Conservation (phyloP, 768 basidiomycete species). For the Phlebiopsis flavidoalba region DNA sequence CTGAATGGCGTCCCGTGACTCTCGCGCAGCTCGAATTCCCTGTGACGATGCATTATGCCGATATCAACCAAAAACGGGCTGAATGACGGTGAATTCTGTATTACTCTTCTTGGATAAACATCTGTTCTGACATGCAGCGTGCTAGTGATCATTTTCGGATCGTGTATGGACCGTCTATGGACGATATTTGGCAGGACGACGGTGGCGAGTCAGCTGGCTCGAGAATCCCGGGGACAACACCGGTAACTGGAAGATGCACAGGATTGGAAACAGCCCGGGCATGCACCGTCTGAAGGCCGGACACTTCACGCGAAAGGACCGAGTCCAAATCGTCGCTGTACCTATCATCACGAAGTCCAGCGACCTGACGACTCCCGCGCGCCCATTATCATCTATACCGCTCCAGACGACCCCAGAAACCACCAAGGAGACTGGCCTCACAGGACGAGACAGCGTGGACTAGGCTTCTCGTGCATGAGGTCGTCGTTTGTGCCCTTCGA, state of each 20-base stretch:
- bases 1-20: neutral
- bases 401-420: slow-evolving; percentile 4
- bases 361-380: slow-evolving; percentile 16
- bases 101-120: neutral
- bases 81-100: slow-evolving; percentile 13
- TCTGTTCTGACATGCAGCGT: neutral
- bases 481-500: neutral
- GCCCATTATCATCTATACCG: slow-evolving; percentile 16
- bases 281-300: slow-evolving; percentile 15
- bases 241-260: slow-evolving; percentile 3
- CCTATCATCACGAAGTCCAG: slow-evolving; percentile 13
- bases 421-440: neutral
- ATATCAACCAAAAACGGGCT: slow-evolving; percentile 15
- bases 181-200: slow-evolving; percentile 9
- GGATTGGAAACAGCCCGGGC: slow-evolving; percentile 14
- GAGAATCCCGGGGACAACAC: slow-evolving; percentile 6
- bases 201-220: slow-evolving; percentile 15
- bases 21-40: slow-evolving; percentile 16
- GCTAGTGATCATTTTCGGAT: slow-evolving; percentile 18
- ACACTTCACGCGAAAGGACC: slow-evolving; percentile 10
- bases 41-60: slow-evolving; percentile 14
- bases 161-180: slow-evolving; percentile 15
- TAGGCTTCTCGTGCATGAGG: slow-evolving; percentile 16
- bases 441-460: neutral
- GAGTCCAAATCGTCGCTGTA: slow-evolving; percentile 10